Conservation (phyloP, 1,284 basidiomycete genomes). For the Ustilago lituana region DNA sequence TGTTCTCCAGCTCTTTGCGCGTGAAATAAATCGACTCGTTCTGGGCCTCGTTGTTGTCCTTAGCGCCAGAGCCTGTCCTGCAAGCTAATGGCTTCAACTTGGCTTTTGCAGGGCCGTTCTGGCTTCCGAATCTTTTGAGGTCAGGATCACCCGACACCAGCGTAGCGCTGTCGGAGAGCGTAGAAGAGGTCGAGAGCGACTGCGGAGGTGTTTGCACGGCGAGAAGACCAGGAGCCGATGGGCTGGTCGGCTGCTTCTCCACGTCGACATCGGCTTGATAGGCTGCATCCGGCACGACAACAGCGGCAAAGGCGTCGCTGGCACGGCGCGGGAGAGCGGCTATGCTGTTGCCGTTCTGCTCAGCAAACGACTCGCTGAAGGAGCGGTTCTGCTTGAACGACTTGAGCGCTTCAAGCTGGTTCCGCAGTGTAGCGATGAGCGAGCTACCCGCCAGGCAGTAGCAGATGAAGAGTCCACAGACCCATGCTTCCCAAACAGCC, state of each 20-base stretch:
- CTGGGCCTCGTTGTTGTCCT: conserved; percentile 5
- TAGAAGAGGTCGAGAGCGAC: conserved; percentile 21
- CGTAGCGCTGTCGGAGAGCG: conserved; percentile 18
- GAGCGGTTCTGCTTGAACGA: conserved; percentile 23
- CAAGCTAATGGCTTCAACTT: neutral
- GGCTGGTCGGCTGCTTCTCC: conserved; percentile 12
- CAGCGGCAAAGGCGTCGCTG: conserved; percentile 1
- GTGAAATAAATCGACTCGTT: conserved; percentile 25
- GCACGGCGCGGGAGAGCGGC: neutral
- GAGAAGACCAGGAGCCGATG: conserved; percentile 2
- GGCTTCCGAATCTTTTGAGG: conserved; percentile 10
- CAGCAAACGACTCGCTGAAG: conserved; percentile 24
- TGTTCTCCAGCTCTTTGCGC: conserved; percentile 24
- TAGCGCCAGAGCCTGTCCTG: neutral
- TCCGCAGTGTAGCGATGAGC: conserved; percentile 16
- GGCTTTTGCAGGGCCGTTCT: neutral
- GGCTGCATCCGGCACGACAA: neutral
- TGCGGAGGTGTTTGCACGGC: conserved; percentile 15
- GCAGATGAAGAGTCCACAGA: conserved; percentile 15
- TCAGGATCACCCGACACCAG: conserved; percentile 10
- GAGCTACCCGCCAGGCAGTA: conserved; percentile 21
- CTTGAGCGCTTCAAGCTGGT: conserved; percentile 25
- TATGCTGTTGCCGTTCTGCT: conserved; percentile 3
- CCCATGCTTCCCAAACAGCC: conserved; percentile 32
- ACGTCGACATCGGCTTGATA: conserved; percentile 8